Evolutionary conservation across 1,139 yeast species (phyloP).

Genomic region (Saccharomyces hybrid): DNA sequence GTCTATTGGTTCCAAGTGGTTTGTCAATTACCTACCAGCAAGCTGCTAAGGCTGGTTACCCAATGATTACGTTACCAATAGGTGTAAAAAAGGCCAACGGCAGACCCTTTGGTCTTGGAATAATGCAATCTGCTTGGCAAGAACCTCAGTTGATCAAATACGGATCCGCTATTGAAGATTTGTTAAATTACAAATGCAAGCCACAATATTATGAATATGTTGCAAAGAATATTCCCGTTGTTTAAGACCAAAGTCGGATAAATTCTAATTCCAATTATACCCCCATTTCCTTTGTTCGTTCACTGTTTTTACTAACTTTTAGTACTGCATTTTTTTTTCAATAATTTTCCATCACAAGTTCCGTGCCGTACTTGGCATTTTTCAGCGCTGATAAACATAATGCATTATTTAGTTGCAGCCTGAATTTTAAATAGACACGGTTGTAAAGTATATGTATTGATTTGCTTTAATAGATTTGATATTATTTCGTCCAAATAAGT

Average conservation of each 20-base stretch:
- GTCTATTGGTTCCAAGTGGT: conserved; percentile 23
- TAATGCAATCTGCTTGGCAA: conserved; percentile 26
- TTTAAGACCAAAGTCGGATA: neutral
- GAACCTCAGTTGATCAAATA: conserved; percentile 24
- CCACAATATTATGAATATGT: conserved; percentile 21
- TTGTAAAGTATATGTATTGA: too few species aligned
- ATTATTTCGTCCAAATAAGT: too few species aligned
- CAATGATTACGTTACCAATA: conserved; percentile 22
- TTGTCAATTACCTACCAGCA: conserved; percentile 23
- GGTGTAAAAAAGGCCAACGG: conserved; percentile 14
- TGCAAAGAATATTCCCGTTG: conserved; percentile 23
- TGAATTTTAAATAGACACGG: too few species aligned
- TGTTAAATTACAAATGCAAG: conserved; percentile 14
- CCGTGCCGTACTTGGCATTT: too few species aligned
- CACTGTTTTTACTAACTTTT: neutral
- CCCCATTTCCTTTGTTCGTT: too few species aligned
- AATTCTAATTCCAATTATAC: neutral
- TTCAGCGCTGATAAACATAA: too few species aligned
- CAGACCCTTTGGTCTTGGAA: conserved; percentile 24
- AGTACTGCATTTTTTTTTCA: too few species aligned
- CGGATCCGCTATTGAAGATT: conserved; percentile 27
- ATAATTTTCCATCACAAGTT: too few species aligned
- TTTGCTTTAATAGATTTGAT: too few species aligned
- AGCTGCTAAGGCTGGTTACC: conserved; percentile 25
- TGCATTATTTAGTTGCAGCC: too few species aligned